Percentiles rank a stretch among this genome's conserved stretches.
These are phyloP conservation scores for Hawksworthiomyces lignivorus DNA, from an alignment of 2,329 filamentous ascomycete genomes.

Conservation along the genomic window DNA sequence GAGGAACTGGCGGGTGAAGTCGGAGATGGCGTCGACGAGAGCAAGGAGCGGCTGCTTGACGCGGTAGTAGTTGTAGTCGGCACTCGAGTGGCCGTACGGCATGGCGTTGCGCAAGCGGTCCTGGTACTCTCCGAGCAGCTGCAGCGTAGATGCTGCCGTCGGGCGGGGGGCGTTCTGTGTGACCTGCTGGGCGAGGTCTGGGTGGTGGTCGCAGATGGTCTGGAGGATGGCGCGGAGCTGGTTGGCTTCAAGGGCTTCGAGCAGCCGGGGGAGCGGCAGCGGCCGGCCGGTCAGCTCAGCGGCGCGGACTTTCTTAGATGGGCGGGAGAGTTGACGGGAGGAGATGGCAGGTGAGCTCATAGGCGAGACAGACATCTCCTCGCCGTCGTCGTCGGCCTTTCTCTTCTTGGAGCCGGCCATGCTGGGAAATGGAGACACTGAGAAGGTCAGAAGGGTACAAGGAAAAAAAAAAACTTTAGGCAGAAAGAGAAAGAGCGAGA, in stretches of 20 bases:
- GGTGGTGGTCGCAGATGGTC: conserved; percentile 83
- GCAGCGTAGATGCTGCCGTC: conserved; percentile 69
- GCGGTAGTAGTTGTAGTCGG: conserved; percentile 92
- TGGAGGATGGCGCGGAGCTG: conserved; percentile 82
- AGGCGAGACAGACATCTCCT: conserved; percentile 89
- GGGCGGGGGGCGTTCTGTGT: conserved; percentile 79
- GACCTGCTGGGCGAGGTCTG: conserved; percentile 78
- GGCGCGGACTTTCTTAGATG: conserved; percentile 54
- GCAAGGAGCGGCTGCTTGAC: conserved; percentile 73
- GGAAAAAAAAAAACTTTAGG: too few species aligned
- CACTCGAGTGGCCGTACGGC: conserved; percentile 75
- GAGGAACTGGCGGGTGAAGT: conserved; percentile 93
- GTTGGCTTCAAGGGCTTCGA: conserved; percentile 83
- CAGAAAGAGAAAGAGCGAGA: conserved; percentile 12
- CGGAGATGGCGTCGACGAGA: conserved; percentile 80
- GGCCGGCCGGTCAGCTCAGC: conserved; percentile 58
- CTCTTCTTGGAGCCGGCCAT: conserved; percentile 61
- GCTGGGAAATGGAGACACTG: conserved; percentile 44
- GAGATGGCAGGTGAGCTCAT: conserved; percentile 70
- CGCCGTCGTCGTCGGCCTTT: conserved; percentile 77
- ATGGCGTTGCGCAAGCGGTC: conserved; percentile 69
- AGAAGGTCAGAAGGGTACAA: too few species aligned
- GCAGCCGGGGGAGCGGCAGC: conserved; percentile 58
- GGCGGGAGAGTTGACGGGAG: conserved; percentile 58
- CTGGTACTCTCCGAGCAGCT: conserved; percentile 77